phyloP scores from a whole-genome alignment of 441 rosid species.

The Gossypium davidsonii region DNA sequence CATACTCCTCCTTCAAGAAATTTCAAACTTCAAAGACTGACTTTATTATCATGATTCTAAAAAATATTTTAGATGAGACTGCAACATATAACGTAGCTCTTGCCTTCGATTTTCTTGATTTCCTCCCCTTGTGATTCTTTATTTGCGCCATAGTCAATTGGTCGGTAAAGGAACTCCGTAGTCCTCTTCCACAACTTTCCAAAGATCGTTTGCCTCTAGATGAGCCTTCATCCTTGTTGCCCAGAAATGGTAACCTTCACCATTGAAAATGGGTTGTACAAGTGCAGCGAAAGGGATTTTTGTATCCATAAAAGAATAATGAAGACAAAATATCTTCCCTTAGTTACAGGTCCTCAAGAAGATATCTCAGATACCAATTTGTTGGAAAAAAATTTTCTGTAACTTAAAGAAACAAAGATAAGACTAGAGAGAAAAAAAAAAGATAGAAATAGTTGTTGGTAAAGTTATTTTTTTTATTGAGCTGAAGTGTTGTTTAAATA shows the following conservation, averaged over 20 bases:
- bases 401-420: neutral
- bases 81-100: neutral
- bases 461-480: neutral
- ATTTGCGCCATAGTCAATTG: neutral
- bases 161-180: neutral
- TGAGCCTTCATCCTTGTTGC: neutral
- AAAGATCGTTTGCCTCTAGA: neutral
- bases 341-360: neutral
- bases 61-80: neutral
- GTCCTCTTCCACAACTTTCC: neutral
- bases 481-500: neutral
- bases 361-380: neutral
- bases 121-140: neutral
- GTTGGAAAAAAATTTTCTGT: neutral
- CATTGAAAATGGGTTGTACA: neutral
- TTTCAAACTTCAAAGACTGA: neutral
- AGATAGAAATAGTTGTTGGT: neutral
- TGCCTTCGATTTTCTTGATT: neutral
- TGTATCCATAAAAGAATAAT: neutral
- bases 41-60: neutral
- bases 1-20: neutral
- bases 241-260: neutral
- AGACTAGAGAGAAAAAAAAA: neutral
- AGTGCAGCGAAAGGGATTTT: neutral
- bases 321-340: neutral